Evolutionary conservation across 495 filamentous ascomycete species (phyloP).

Genomic region (Hypoxylon lienhwacheense): DNA sequence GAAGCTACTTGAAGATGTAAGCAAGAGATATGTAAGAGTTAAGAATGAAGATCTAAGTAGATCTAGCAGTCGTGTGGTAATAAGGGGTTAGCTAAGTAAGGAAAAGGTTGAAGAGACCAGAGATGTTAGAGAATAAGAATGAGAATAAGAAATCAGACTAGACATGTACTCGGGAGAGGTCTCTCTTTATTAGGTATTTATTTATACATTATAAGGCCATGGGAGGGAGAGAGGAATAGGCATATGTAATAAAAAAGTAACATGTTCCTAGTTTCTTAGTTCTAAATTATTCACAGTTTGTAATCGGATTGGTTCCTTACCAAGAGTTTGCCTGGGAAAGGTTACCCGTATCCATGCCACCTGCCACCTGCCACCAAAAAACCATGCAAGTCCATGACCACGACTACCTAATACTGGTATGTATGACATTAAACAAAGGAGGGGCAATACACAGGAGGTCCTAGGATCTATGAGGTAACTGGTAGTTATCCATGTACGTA

Average conservation of each 20-base stretch:
- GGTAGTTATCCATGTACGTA: no score
- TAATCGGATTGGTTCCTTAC: conserved; percentile 24
- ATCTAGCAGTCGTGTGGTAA: neutral
- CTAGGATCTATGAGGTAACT: conserved; percentile 9
- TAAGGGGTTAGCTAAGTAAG: conserved; percentile 17
- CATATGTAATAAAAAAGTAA: no score
- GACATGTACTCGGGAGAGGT: conserved; percentile 13
- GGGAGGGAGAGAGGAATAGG: conserved; percentile 8
- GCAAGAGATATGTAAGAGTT: neutral
- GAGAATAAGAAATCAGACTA: no score
- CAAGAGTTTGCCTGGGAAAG: conserved; percentile 29
- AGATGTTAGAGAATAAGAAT: no score
- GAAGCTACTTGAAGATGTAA: neutral
- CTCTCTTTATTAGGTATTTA: conserved; percentile 32
- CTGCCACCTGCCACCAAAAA: conserved; percentile 24
- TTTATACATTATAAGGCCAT: no score
- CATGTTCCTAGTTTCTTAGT: no score
- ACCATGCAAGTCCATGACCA: conserved; percentile 12
- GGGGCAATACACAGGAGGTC: conserved; percentile 32
- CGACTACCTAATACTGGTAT: no score
- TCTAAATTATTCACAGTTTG: conserved; percentile 16
- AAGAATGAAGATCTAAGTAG: conserved; percentile 3
- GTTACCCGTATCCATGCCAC: no score
- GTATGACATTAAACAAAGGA: no score
- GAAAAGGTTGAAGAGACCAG: conserved; percentile 9